Conservation (phyloP, 371 early-diverging fungal species). For the Fennellomyces sp. region DNA sequence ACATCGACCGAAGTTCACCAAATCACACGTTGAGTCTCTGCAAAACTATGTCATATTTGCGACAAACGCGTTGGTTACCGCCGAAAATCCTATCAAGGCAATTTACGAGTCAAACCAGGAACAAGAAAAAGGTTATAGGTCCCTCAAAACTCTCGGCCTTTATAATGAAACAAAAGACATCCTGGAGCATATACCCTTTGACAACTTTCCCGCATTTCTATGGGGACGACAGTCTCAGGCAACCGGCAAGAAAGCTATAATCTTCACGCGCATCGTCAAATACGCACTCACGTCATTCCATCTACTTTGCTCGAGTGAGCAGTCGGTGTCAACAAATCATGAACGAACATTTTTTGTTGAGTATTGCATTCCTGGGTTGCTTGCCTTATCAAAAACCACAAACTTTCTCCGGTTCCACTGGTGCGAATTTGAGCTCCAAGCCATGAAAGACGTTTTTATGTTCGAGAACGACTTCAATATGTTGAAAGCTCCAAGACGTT, state of each 20-base stretch:
- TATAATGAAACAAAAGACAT: not conserved
- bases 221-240: not conserved
- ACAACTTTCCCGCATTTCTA: not conserved
- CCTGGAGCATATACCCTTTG: not conserved
- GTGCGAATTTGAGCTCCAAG: not conserved
- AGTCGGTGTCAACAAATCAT: not conserved
- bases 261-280: not conserved
- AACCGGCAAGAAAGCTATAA: not conserved
- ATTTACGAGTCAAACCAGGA: not conserved
- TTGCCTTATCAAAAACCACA: not conserved
- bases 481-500: not conserved
- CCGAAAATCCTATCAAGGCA: not conserved
- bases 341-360: not conserved
- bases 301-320: not conserved
- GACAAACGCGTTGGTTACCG: not conserved
- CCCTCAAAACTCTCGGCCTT: not conserved
- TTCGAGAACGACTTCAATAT: not conserved
- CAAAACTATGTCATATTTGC: not conserved
- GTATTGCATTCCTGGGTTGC: not conserved
- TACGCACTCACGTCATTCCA: not conserved
- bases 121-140: not conserved
- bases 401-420: not conserved
- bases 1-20: not conserved
- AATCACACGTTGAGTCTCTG: not conserved
- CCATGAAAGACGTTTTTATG: not conserved